phyloP scores from a whole-genome alignment of 352 stramenopile genomes.

The Thraustotheca clavata region DNA sequence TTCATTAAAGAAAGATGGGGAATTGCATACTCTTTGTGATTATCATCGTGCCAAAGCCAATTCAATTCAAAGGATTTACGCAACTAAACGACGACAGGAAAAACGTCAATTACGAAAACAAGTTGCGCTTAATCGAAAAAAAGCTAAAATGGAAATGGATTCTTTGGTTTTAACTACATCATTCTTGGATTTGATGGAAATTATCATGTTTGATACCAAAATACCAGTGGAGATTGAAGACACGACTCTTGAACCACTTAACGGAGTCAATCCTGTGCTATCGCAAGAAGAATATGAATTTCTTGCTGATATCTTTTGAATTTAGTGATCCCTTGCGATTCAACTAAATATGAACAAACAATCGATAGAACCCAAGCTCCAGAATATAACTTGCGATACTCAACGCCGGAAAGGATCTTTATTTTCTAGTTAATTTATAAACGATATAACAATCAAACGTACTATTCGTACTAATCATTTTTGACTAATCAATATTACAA shows the following conservation, averaged over 20 bases:
- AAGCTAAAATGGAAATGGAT: not conserved
- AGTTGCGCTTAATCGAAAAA: not conserved
- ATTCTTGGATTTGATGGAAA: not conserved
- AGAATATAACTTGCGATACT: too few species aligned
- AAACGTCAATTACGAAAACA: conserved; percentile 10
- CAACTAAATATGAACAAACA: too few species aligned
- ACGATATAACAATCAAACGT: too few species aligned
- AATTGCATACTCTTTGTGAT: conserved; percentile 15
- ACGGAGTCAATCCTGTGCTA: not conserved
- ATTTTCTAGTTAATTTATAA: too few species aligned
- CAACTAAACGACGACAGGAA: conserved; percentile 6
- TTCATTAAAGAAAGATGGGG: conserved; percentile 20
- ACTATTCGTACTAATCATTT: too few species aligned
- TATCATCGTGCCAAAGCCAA: conserved; percentile 16
- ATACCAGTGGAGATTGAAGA: not conserved
- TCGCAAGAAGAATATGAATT: conserved; percentile 2
- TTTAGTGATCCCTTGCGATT: too few species aligned
- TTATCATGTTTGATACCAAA: not conserved
- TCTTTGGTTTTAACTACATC: not conserved
- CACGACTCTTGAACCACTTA: not conserved
- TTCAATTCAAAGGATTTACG: conserved; percentile 17
- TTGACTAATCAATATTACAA: too few species aligned
- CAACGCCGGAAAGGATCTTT: too few species aligned
- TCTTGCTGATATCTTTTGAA: conserved; percentile 8
- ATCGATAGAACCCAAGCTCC: too few species aligned